Conservation (phyloP, 2,329 filamentous ascomycete genomes). For the Pleurostoma richardsiae region DNA sequence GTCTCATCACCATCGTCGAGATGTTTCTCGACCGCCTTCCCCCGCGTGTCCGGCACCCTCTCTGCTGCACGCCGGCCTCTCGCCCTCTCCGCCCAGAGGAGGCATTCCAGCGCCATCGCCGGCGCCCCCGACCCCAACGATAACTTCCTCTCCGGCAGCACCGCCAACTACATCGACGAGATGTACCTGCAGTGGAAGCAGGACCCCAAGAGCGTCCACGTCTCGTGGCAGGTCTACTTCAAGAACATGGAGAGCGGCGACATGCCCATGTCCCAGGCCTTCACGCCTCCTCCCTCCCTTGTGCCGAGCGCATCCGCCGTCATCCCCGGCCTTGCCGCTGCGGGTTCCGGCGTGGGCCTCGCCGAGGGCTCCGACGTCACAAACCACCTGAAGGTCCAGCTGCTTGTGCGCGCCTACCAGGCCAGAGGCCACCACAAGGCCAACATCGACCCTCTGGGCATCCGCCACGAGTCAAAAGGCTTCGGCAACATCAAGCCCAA, state of each 20-base stretch:
- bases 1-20: constrained; percentile 22
- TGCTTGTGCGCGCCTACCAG: constrained; percentile 95
- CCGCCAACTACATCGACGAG: constrained; percentile 98
- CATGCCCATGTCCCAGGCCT: constrained; percentile 96
- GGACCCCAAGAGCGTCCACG: constrained; percentile 87
- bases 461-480: constrained; percentile 77
- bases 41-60: constrained; percentile 18
- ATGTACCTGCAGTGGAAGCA: constrained; percentile 99
- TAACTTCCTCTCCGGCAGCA: constrained; percentile 93
- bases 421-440: constrained; percentile 97
- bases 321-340: constrained; percentile 62
- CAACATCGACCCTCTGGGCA: constrained; percentile 92
- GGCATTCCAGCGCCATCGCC: constrained; percentile 50
- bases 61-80: constrained; percentile 42
- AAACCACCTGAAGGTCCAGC: constrained; percentile 96
- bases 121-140: constrained; percentile 75
- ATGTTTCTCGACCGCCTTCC: not conserved
- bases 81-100: constrained; percentile 43
- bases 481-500: constrained; percentile 86
- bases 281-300: constrained; percentile 90
- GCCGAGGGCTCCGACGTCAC: constrained; percentile 76
- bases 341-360: constrained; percentile 60
- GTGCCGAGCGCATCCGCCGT: constrained; percentile 77
- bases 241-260: constrained; percentile 98
- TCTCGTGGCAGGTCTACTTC: constrained; percentile 99